Percentiles rank a stretch among this genome's conserved stretches.
phyloP scores from a whole-genome alignment of 73 alveolate species.

The Tetrahymena borealis region DNA sequence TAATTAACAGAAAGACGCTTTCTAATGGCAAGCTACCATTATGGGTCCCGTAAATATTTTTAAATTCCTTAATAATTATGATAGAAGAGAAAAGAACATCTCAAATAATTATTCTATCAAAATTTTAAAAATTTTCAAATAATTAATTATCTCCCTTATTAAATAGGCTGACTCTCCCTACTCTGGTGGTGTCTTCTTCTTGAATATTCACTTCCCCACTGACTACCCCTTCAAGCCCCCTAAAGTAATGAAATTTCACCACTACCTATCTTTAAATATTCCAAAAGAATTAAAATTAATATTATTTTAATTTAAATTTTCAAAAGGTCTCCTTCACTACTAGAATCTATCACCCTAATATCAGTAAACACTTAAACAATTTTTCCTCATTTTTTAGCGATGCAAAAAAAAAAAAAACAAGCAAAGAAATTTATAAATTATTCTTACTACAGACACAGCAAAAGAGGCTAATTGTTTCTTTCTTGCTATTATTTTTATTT shows the following conservation, averaged over 20 bases:
- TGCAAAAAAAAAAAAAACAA: no score
- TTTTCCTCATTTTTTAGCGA: not conserved
- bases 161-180: constrained; percentile 64
- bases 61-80: not conserved
- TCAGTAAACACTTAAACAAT: not conserved
- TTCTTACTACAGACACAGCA: no score
- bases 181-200: constrained; percentile 86
- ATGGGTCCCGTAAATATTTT: constrained; percentile 91
- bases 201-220: constrained; percentile 79
- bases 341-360: constrained; percentile 89
- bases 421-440: no score
- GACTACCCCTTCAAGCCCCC: constrained; percentile 97
- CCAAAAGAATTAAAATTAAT: not conserved
- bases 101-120: not conserved
- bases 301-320: not conserved
- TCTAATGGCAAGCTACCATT: constrained; percentile 72
- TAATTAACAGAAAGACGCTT: constrained; percentile 7
- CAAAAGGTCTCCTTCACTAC: constrained; percentile 59
- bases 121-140: constrained; percentile 36
- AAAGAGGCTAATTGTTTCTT: no score
- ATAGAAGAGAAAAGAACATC: constrained; percentile 42
- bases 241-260: constrained; percentile 23
- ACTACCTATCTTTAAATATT: not conserved
- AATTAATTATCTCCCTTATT: constrained; percentile 14
- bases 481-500: no score